phyloP scores from a whole-genome alignment of 2,329 filamentous ascomycete species.

The Shiraia bambusicola region DNA sequence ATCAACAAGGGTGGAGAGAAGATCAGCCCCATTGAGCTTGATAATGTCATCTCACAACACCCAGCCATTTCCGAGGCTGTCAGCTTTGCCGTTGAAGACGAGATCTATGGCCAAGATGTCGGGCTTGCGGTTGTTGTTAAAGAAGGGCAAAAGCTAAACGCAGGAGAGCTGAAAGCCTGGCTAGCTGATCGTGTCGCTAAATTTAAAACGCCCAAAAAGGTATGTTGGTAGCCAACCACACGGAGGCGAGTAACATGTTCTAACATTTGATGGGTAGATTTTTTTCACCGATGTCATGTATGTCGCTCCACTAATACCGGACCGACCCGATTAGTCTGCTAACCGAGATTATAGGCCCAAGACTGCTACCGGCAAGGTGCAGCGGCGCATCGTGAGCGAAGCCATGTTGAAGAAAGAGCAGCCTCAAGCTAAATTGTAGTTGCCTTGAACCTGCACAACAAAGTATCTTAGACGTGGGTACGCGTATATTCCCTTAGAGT shows the following conservation, averaged over 20 bases:
- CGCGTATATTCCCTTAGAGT: neutral
- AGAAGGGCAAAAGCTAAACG: slow-evolving; percentile 56
- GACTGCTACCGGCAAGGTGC: slow-evolving; percentile 89
- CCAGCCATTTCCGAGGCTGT: slow-evolving; percentile 75
- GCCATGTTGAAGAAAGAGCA: slow-evolving; percentile 73
- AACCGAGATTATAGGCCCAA: slow-evolving; percentile 57
- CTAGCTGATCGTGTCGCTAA: slow-evolving; percentile 71
- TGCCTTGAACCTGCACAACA: neutral
- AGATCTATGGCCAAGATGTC: slow-evolving; percentile 81
- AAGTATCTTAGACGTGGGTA: too few relatives aligned
- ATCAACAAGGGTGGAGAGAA: slow-evolving; percentile 92
- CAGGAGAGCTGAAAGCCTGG: slow-evolving; percentile 67
- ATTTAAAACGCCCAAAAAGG: slow-evolving; percentile 84
- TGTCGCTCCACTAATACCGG: slow-evolving; percentile 1
- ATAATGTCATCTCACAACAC: slow-evolving; percentile 77
- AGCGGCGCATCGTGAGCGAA: slow-evolving; percentile 82
- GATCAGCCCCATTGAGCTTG: slow-evolving; percentile 83
- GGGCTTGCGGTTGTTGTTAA: slow-evolving; percentile 76
- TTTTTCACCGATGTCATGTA: slow-evolving; percentile 78
- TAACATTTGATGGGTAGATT: slow-evolving; percentile 52
- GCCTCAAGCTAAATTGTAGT: slow-evolving; percentile 55
- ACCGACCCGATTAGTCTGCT: neutral
- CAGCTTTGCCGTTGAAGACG: slow-evolving; percentile 79
- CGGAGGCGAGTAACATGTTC: slow-evolving; percentile 13
- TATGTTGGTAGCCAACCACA: slow-evolving; percentile 41